Evolutionary conservation across 495 filamentous ascomycete species (phyloP), one percentile per base, ranked within the genome.

Genomic region (Daldinia vernicosa): DNA sequence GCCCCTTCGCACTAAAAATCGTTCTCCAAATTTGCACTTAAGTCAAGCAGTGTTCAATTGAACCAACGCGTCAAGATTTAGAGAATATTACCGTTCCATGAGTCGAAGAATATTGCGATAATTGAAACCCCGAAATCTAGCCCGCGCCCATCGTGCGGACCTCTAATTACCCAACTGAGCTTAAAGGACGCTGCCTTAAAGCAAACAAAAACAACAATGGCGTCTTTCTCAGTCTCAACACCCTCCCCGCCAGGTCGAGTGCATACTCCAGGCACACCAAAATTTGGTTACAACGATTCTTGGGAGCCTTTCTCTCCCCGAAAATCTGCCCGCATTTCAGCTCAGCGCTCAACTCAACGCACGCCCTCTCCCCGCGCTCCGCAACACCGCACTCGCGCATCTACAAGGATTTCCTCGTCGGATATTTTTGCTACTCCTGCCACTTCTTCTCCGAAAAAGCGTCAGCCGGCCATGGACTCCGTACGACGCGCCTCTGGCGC

Each of bases 231-330:
- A 9, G 60, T 79, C 12, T 78, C 81, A 33, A 93, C 93, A 69
- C 90, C 91, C 40, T 89, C 89, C 17, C 88, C 88, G 43, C 81
- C 84, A 40, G 83, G 84, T 32, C 81, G 82, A 45, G 76, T 91
- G 52, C 84, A 85, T 63, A 89, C 90, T 40, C 93, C 93, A 53
- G 83, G 88, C 53, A 91, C 93, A 40, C 93, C 93, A 17, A 88
- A 86, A 37, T 87, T 89, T 80, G 91, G 91, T 56, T 88, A 84
- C 73, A 85, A 87, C 63, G 92, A 96, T 80, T 76, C 80, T 56
- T 93, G 89, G 79, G 87, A 91, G 68, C 91, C 91, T 26, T 93
- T 90, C 77, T 83, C 83, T 79, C 85, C 88, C 14, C 82, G 88
- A 53, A 86, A 88, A 51, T 90, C 88, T 6, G 79, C 80, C 53